Base-by-base conservation (phyloP, 768 basidiomycete species). In the Trametes cinnabarina region DNA sequence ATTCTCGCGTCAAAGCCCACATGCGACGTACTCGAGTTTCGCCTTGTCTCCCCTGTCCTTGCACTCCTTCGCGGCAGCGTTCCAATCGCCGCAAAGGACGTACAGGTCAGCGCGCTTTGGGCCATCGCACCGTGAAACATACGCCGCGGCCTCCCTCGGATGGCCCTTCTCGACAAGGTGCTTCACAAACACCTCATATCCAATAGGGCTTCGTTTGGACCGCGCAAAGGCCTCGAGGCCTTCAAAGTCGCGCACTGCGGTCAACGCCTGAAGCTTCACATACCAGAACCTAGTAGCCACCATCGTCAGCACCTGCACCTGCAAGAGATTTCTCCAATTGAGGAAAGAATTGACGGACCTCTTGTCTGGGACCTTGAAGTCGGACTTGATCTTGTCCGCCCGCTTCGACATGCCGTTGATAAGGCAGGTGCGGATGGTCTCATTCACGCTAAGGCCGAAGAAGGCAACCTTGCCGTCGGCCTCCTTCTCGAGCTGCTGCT, bases 291-390 rank as follows among this genome's bases (percentile, higher is more conserved):
- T 97, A 44, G 10, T 19, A 11, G 17, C n/a, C 5, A 48, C 22
- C 9, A 37, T 51, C n/a, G 28, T 46, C 17, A 52, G 23, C 5
- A n/a, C n/a, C n/a, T n/a, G n/a, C 51, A 9, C 37, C 20, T 6
- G 30, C 30, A 32, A 17, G 40, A 28, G 17, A 35, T 39, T 19
- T 48, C 48, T 17, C 14, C 6, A 9, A 48, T 5, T 23, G 25
- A 49, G n/a, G 3, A 22, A 22, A 52, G n/a, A n/a, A n/a, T n/a
- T 28, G 42, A 56, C 37, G 42, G 7, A 94, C 94, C 96, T 79
- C 76, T 95, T 98, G 69, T 98, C 97, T 0, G 94, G 84, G 1
- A 99, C 91, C 69, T 90, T 95, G 78, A 93, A 98, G 63, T 98
- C 96, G 1, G 79, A 77, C 69, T 89, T 87, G 58, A 96, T 72